phyloP scores from a whole-genome alignment of 768 basidiomycete species.

The Glaciozyma antarctica region DNA sequence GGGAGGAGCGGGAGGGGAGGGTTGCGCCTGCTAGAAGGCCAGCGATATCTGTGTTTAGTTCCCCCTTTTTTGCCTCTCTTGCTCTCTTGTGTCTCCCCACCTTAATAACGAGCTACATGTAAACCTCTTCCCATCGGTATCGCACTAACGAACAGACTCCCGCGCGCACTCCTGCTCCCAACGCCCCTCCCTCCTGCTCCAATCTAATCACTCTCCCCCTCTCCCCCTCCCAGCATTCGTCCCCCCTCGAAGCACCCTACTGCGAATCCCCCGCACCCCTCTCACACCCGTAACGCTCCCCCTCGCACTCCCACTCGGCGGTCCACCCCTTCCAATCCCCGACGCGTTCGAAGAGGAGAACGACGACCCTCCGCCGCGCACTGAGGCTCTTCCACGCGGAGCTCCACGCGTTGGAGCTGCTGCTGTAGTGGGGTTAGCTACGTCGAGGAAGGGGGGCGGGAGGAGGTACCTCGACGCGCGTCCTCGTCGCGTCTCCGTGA shows the following conservation, averaged over 20 bases:
- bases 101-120: not conserved
- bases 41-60: not conserved
- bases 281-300: conserved; percentile 22
- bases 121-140: not conserved
- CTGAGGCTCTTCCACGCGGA: not conserved
- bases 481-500: not conserved
- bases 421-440: no score
- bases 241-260: conserved; percentile 5
- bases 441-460: not conserved
- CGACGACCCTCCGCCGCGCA: not conserved
- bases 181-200: no score
- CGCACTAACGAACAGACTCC: not conserved
- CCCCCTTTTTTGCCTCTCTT: not conserved
- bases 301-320: not conserved
- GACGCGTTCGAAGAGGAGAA: conserved; percentile 4
- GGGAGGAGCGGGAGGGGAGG: not conserved
- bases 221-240: conserved; percentile 7
- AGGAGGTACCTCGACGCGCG: not conserved
- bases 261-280: conserved; percentile 22
- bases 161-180: not conserved
- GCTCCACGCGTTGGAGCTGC: not conserved
- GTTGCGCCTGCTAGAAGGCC: conserved; percentile 14
- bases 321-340: not conserved
- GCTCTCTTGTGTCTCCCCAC: no score
- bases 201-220: not conserved